Percentiles rank a stretch among this genome's conserved stretches.
These are phyloP conservation scores for Orbilia brochopaga DNA, from an alignment of 2,329 filamentous ascomycete genomes.

Conservation along the genomic window DNA sequence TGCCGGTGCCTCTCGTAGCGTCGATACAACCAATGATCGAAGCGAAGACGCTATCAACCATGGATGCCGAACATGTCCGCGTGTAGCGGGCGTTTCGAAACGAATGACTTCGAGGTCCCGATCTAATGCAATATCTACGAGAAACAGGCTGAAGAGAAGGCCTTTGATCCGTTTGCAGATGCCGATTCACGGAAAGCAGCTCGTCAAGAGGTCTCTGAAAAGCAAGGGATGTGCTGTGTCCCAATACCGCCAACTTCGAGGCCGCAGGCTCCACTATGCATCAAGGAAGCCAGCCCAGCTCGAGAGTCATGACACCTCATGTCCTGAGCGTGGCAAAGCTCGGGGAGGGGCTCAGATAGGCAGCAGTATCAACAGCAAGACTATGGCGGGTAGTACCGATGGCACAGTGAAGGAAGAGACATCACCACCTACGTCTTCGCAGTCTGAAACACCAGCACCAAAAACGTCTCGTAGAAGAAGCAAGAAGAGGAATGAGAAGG, in stretches of 20 bases:
- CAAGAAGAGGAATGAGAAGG: constrained; percentile 31
- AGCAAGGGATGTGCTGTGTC: constrained; percentile 25
- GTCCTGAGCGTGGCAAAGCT: too few species aligned
- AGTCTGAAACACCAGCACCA: constrained; percentile 6
- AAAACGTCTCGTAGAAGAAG: constrained; percentile 10
- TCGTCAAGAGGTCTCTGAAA: constrained; percentile 4
- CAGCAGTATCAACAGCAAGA: not conserved
- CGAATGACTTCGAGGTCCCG: constrained; percentile 12
- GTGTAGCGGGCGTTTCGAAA: constrained; percentile 1
- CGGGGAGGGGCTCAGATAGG: too few species aligned
- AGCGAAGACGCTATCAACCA: not conserved
- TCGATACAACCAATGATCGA: constrained; percentile 8
- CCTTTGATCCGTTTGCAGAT: constrained; percentile 23
- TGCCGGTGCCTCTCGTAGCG: constrained; percentile 1
- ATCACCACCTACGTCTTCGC: constrained; percentile 7
- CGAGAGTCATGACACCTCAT: too few species aligned
- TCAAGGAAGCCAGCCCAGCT: too few species aligned
- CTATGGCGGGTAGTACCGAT: not conserved
- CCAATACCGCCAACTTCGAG: constrained; percentile 7
- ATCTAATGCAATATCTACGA: constrained; percentile 7
- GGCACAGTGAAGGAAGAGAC: not conserved
- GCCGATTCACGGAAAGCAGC: constrained; percentile 20
- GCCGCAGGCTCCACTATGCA: too few species aligned
- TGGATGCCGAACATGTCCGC: constrained; percentile 9
- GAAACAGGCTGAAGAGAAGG: constrained; percentile 16